A percentile compares a stretch with the other conserved stretches of the same genome.
These are phyloP conservation scores for Solanum clarkiae DNA, from an alignment of 257 asterid species.

Conservation along the genomic window DNA sequence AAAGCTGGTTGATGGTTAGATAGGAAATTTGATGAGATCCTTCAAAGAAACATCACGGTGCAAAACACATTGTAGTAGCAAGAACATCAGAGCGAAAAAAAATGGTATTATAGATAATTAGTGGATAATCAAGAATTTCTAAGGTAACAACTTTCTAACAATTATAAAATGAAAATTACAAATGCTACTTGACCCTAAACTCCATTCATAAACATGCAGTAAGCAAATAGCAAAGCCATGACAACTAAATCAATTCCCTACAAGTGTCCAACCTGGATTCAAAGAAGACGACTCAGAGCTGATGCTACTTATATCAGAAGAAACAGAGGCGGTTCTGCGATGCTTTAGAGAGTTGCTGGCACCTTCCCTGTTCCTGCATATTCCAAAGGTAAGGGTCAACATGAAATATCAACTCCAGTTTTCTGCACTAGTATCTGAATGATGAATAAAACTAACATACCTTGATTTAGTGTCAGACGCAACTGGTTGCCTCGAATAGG, in stretches of 20 bases:
- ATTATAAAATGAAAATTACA: not conserved
- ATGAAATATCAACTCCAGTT: not conserved
- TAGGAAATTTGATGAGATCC: not conserved
- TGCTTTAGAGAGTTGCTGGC: constrained; percentile 38
- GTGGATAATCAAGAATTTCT: not conserved
- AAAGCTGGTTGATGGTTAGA: not conserved
- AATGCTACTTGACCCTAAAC: not conserved
- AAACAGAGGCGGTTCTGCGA: constrained; percentile 61
- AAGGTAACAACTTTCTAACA: not conserved
- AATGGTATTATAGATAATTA: not conserved
- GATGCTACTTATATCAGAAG: constrained; percentile 82
- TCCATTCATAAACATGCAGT: not conserved
- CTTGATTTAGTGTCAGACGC: constrained; percentile 42
- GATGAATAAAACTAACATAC: constrained; percentile 14
- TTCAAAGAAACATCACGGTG: not conserved
- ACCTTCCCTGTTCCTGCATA: constrained; percentile 45
- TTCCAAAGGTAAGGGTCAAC: constrained; percentile 1
- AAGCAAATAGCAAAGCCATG: not conserved
- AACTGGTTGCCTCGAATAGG: constrained; percentile 36
- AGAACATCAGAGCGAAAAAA: not conserved
- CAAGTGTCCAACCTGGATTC: constrained; percentile 40
- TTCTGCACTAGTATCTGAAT: not conserved
- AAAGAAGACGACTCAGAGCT: constrained; percentile 44
- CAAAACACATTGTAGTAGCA: not conserved
- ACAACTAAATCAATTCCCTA: not conserved